These are phyloP conservation scores for Kluyveromyces dobzhanskii DNA, from an alignment of 805 yeast species.

Conservation along the genomic window DNA sequence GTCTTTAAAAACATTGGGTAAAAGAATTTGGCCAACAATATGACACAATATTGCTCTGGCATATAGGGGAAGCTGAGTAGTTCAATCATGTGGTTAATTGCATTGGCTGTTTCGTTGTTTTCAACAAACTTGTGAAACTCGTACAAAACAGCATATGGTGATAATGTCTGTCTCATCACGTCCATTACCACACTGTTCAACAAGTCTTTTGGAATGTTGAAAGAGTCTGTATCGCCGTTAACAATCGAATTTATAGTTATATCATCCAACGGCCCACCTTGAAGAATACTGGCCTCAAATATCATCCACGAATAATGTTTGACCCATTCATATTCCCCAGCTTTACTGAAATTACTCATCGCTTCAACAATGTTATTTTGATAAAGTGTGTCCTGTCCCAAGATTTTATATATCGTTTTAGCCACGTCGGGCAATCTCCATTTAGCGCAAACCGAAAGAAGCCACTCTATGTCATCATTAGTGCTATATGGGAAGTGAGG, in stretches of 20 bases:
- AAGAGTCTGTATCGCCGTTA: slow-evolving; percentile 25
- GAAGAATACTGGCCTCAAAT: slow-evolving; percentile 50
- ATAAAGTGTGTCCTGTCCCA: slow-evolving; percentile 40
- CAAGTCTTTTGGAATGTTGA: slow-evolving; percentile 21
- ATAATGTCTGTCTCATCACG: slow-evolving; percentile 53
- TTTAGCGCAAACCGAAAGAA: slow-evolving; percentile 62
- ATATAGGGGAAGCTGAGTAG: slow-evolving; percentile 23
- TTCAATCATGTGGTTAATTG: slow-evolving; percentile 16
- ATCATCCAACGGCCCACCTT: slow-evolving; percentile 48
- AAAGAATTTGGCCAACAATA: slow-evolving; percentile 21
- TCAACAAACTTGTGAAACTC: slow-evolving; percentile 36
- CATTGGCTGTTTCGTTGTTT: slow-evolving; percentile 19
- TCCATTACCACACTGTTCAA: slow-evolving; percentile 37
- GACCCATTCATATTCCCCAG: slow-evolving; percentile 47
- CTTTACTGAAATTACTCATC: slow-evolving; percentile 52
- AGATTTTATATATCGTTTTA: slow-evolving; percentile 40
- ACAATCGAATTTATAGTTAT: slow-evolving; percentile 45
- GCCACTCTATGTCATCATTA: slow-evolving; percentile 77
- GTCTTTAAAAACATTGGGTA: slow-evolving; percentile 19
- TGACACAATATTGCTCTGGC: slow-evolving; percentile 22
- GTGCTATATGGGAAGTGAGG: slow-evolving; percentile 54
- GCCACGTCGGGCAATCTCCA: slow-evolving; percentile 54
- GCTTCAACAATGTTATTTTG: slow-evolving; percentile 57
- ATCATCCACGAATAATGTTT: slow-evolving; percentile 49
- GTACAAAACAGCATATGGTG: slow-evolving; percentile 62